Evolutionary conservation across 1,284 basidiomycete genomes (phyloP).

Genomic region (Exobasidium cylindrosporum): DNA sequence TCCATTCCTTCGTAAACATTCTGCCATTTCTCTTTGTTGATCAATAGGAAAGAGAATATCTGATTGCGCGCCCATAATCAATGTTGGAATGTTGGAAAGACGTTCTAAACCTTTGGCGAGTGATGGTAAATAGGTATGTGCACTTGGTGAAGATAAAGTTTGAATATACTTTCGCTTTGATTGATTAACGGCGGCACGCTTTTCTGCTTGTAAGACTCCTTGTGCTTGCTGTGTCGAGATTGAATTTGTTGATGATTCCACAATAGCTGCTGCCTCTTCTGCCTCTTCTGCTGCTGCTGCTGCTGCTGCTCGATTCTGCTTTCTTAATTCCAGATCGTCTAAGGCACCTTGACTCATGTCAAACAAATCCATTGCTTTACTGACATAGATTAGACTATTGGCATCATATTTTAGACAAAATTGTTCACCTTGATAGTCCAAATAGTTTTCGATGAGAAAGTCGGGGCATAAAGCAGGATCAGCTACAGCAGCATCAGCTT

Average conservation of each 20-base stretch:
- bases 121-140: conserved; percentile 69
- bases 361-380: conserved; percentile 99
- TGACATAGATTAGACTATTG: conserved; percentile 91
- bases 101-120: conserved; percentile 79
- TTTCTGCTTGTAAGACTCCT: not conserved
- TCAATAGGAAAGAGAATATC: conserved; percentile 97
- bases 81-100: conserved; percentile 72
- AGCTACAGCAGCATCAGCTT: conserved; percentile 21
- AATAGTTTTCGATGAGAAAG: conserved; percentile 96
- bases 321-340: conserved; percentile 61
- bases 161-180: conserved; percentile 60
- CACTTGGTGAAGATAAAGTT: conserved; percentile 60
- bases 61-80: conserved; percentile 91
- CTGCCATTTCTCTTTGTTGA: conserved; percentile 91
- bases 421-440: conserved; percentile 82
- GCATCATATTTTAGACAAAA: conserved; percentile 99
- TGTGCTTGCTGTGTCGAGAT: not conserved
- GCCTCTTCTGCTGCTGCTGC: not conserved
- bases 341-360: conserved; percentile 85
- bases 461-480: conserved; percentile 77
- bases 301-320: conserved; percentile 13
- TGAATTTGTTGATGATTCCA: not conserved
- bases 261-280: not conserved
- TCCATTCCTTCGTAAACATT: conserved; percentile 84
- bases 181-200: conserved; percentile 17